Percentiles rank a stretch among this genome's conserved stretches.
Evolutionary conservation across 306 rosid genomes (phyloP).

Genomic region (Gynostemma pentaphyllum): DNA sequence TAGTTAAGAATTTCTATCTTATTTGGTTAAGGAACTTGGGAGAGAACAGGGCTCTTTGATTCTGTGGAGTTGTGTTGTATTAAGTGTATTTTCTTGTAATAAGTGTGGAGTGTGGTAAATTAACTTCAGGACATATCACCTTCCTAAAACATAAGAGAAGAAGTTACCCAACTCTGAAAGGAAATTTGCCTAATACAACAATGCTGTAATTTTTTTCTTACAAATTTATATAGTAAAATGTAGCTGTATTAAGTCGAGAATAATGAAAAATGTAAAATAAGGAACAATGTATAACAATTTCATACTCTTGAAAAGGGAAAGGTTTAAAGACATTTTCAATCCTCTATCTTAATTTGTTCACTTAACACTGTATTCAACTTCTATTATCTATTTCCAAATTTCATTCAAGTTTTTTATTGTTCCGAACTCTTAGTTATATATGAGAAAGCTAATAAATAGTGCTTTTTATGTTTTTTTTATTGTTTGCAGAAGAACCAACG

Average conservation of each 20-base stretch:
- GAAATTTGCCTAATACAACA: neutral
- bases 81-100: no score
- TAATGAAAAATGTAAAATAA: neutral
- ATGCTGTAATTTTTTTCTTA: no score
- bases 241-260: neutral
- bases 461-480: neutral
- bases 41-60: no score
- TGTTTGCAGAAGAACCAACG: slow-evolving; percentile 63
- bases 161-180: neutral
- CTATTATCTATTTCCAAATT: neutral
- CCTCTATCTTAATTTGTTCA: neutral
- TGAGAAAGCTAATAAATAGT: neutral
- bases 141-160: no score
- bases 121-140: no score
- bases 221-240: no score
- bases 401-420: neutral
- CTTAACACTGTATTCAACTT: neutral
- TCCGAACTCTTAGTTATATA: neutral
- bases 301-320: neutral
- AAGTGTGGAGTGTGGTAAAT: no score
- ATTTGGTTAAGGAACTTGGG: no score
- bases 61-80: no score
- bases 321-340: neutral
- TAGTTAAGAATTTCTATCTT: no score
- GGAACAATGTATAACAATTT: neutral